Evolutionary conservation across 2,329 filamentous ascomycete genomes (phyloP), one percentile per base, ranked within the genome.

Genomic region (Fusarium sulawesiense): DNA sequence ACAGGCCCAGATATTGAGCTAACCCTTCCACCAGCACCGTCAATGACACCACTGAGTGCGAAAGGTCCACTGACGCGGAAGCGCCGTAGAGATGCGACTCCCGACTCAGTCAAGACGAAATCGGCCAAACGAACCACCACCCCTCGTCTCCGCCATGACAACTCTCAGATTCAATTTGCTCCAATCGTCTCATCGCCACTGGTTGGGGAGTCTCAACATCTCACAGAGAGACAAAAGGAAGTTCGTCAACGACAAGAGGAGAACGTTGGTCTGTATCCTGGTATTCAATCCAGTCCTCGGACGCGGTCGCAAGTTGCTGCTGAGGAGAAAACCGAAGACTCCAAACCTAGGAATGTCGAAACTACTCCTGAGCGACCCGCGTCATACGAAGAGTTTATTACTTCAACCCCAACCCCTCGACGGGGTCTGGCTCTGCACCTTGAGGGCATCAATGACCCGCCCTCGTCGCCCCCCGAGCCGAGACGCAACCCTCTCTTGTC

Each of bases 211-310:
- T 93, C 92, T 1, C 93, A 96, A 72, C 80, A 90, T 20, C 82
- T 97, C 50, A 97, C 93, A 0, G 92, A 94, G 37, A 87, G 89
- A 45, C 93, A 97, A 77, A 91, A 86, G 74, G 93, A 97, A 73
- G 89, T 95, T 44, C 87, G 89, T 47, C 89, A 93, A 72, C 86
- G 91, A 51, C 93, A 97, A 76, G 85, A 85, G 47, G 89, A 91
- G 68, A 87, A 86, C 25, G 86, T 88, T 18, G 85, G 85, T 1
- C 83, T 95, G 66, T 95, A 94, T 71, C 85, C 91, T 2, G 88
- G 91, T 21, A 84, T 94, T 27, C 84, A 84, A 30, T 90, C 89
- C 3, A 90, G 85, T 66, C 72, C 75, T 6, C 67, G 32, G 68
- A 71, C 40, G 41, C 65, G 71, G 21, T 76, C 75, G 29, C 73